A percentile compares a stretch with the other conserved stretches of the same genome.
Evolutionary conservation across 176 grass and related monocot species (phyloP).

Genomic region (Oryza nivara): DNA sequence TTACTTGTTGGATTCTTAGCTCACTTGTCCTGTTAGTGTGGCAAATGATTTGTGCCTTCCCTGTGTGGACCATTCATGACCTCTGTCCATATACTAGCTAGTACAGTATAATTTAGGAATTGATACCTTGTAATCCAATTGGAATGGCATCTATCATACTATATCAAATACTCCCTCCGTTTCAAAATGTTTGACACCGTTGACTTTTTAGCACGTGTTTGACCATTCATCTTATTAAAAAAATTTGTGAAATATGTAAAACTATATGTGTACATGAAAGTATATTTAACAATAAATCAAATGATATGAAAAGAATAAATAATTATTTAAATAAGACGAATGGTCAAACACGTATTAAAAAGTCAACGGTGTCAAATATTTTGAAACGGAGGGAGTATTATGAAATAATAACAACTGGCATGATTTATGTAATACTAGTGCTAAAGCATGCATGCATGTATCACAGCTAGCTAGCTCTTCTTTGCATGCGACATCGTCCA

Average conservation of each 20-base stretch:
- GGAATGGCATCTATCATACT: conserved; percentile 20
- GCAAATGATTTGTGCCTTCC: background rate
- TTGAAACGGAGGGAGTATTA: background rate
- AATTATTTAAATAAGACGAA: too few species aligned
- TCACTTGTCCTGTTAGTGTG: background rate
- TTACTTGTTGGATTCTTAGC: conserved; percentile 35
- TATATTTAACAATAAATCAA: too few species aligned
- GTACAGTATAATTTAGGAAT: conserved; percentile 35
- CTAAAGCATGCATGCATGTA: background rate
- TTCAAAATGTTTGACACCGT: too few species aligned
- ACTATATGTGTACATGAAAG: too few species aligned
- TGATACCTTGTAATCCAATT: conserved; percentile 42
- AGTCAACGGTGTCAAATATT: too few species aligned
- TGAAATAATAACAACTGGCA: background rate
- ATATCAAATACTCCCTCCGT: background rate
- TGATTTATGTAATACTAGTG: background rate
- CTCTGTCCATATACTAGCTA: conserved; percentile 31
- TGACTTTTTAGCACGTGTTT: too few species aligned
- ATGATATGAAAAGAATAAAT: too few species aligned
- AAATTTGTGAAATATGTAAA: too few species aligned
- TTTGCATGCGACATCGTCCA: background rate
- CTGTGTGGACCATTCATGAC: conserved; percentile 28
- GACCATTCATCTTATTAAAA: too few species aligned
- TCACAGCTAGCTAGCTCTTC: conserved; percentile 5
- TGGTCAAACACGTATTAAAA: too few species aligned